Evolutionary conservation across 225 moss, liverwort and hornwort genomes (phyloP), one percentile per base, ranked within the genome.

Genomic region (Rhytidiadelphus loreus): DNA sequence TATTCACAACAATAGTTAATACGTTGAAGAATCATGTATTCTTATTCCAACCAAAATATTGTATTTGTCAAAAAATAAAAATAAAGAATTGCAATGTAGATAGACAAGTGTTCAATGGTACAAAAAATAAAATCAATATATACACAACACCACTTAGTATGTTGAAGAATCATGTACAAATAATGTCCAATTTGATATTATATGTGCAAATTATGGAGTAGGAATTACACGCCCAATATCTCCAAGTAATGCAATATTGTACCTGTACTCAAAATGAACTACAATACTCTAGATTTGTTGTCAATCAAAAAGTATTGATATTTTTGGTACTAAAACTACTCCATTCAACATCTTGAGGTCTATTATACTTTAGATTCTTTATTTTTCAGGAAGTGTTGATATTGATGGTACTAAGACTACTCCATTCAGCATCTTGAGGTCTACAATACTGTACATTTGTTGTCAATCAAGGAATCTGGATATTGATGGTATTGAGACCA

Each of bases 401-500:
- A 39, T 39, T 39, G 23, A 69, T 69, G 13, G 24, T 69, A 69
- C 2, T 23, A 22, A 68, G 6, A 68, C 22, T 6, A 37, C 6
- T 0, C 7, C 7, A 68, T 0, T n/a, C 6, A 22, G n/a, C n/a
- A 68, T 68, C n/a, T 39, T 52, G 14, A 52, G 3, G 13, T 15
- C 6, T 3, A 23, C 1, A 3, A 2, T 22, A 68, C 10, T n/a
- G 2, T 68, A n/a, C 2, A n/a, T 68, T 69, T 11, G 4, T n/a
- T 39, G 22, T 39, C 22, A n/a, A 68, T 68, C 4, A 39, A 17
- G 35, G 20, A 37, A 29, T 37, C 11, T 37, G 21, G 37, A 37
- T 66, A 37, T 66, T 66, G 66, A 37, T 37, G 20, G 37, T 37
- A 37, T 1, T 37, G 8, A 37, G 17, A 21, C 11, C 20, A 11